Conservation (phyloP, 805 yeast genomes). For the Zygoascus tannicola region DNA sequence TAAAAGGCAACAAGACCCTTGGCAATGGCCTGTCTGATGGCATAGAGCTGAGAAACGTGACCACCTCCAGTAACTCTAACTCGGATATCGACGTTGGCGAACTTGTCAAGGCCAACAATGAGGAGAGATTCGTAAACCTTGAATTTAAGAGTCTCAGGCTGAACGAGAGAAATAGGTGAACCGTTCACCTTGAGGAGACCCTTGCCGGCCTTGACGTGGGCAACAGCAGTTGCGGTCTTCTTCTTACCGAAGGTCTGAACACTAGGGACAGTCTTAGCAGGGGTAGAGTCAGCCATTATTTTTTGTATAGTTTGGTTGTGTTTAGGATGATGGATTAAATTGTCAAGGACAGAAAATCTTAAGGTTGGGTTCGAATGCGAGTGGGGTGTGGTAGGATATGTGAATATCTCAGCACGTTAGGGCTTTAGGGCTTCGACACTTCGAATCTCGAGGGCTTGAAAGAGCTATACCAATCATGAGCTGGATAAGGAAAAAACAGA, state of each 20-base stretch:
- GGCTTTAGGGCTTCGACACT: conserved; percentile 5
- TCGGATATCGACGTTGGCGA: conserved; percentile 97
- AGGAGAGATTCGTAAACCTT: conserved; percentile 99
- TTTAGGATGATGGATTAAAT: neutral
- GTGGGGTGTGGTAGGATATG: neutral
- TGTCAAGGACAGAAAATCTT: neutral
- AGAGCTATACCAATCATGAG: too few relatives aligned
- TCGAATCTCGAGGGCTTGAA: too few relatives aligned
- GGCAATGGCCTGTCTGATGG: conserved; percentile 99
- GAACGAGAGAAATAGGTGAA: conserved; percentile 96
- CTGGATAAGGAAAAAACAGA: too few relatives aligned
- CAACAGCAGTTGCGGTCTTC: conserved; percentile 99
- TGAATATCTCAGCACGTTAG: conserved; percentile 3
- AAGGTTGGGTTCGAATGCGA: neutral
- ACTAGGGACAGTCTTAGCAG: conserved; percentile 11
- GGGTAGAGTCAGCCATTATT: conserved; percentile 10
- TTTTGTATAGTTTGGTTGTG: conserved; percentile 1
- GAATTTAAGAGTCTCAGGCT: conserved; percentile 98
- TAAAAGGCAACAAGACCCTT: conserved; percentile 99
- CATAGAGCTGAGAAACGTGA: conserved; percentile 99
- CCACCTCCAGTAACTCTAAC: conserved; percentile 99
- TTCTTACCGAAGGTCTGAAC: conserved; percentile 93
- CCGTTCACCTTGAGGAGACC: conserved; percentile 99
- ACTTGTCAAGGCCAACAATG: conserved; percentile 97
- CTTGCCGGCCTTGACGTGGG: conserved; percentile 98